phyloP scores from a whole-genome alignment of 2,329 filamentous ascomycete genomes.

The Elsinoe ampelina region DNA sequence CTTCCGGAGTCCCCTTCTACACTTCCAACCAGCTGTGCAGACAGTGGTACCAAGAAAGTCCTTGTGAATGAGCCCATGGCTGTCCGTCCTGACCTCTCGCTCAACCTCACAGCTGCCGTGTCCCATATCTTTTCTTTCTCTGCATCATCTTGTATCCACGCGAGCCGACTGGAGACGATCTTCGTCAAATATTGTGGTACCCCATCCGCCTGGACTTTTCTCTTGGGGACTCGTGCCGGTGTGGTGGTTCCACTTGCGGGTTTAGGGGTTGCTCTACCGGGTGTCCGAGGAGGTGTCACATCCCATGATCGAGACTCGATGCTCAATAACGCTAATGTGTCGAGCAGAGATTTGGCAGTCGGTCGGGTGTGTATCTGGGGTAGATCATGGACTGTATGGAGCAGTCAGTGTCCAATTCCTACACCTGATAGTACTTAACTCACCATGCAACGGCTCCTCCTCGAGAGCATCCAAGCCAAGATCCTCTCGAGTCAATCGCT shows the following conservation, averaged over 20 bases:
- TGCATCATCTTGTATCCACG: slow-evolving; percentile 60
- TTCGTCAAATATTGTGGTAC: slow-evolving; percentile 58
- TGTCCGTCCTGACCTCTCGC: slow-evolving; percentile 73
- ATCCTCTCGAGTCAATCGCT: slow-evolving; percentile 11
- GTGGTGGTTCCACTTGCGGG: slow-evolving; percentile 20
- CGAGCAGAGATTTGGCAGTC: slow-evolving; percentile 52
- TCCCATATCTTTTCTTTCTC: slow-evolving; percentile 65
- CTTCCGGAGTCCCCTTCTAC: slow-evolving; percentile 15
- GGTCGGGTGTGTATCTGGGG: slow-evolving; percentile 78
- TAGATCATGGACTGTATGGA: slow-evolving; percentile 55
- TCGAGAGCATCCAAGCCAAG: slow-evolving; percentile 18
- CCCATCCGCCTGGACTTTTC: slow-evolving; percentile 40
- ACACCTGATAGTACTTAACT: slow-evolving; percentile 37
- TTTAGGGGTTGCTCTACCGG: slow-evolving; percentile 19
- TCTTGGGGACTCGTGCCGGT: slow-evolving; percentile 18
- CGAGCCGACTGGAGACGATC: slow-evolving; percentile 57
- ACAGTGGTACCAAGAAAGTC: slow-evolving; percentile 36
- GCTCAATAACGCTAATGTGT: slow-evolving; percentile 56
- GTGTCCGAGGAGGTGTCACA: slow-evolving; percentile 25
- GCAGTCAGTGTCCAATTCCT: slow-evolving; percentile 7
- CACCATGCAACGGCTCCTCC: slow-evolving; percentile 27
- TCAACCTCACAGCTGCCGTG: slow-evolving; percentile 66
- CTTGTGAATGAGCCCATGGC: slow-evolving; percentile 57
- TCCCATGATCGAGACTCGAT: slow-evolving; percentile 62
- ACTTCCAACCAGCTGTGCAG: slow-evolving; percentile 3